These are phyloP conservation scores for Thielaviopsis punctulata DNA, from an alignment of 2,329 filamentous ascomycete species.

Conservation along the genomic window DNA sequence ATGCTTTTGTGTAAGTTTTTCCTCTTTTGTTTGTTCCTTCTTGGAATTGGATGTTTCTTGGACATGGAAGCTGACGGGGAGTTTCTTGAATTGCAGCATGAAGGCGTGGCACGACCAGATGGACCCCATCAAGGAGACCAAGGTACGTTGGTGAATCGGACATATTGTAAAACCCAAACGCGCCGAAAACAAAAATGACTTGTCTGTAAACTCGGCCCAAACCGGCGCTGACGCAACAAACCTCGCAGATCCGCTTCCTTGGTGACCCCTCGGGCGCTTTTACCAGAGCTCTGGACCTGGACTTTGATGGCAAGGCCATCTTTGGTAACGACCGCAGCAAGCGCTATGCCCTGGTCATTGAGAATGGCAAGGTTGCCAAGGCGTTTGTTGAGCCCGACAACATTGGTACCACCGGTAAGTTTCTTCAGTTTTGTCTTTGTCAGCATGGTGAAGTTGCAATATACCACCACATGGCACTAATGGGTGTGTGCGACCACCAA, in stretches of 20 bases:
- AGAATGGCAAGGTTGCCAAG: conserved; percentile 71
- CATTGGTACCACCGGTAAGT: conserved; percentile 59
- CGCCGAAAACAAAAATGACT: background rate
- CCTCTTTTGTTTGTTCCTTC: no score
- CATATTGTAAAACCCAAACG: no score
- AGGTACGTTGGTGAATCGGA: no score
- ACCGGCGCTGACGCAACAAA: background rate
- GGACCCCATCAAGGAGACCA: conserved; percentile 56
- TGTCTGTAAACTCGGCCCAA: background rate
- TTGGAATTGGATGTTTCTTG: no score
- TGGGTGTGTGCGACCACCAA: background rate
- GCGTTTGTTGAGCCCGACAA: conserved; percentile 77
- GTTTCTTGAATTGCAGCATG: conserved; percentile 46
- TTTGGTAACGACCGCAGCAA: conserved; percentile 75
- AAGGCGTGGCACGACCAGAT: conserved; percentile 73
- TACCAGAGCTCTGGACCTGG: conserved; percentile 66
- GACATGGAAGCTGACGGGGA: no score
- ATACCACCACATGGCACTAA: background rate
- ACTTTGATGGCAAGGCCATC: conserved; percentile 61
- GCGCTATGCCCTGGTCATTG: conserved; percentile 68
- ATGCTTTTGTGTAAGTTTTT: conserved; percentile 68
- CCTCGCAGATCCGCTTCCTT: conserved; percentile 65
- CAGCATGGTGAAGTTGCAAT: background rate
- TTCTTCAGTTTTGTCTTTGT: background rate
- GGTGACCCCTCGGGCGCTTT: conserved; percentile 67